phyloP scores from a whole-genome alignment of 805 yeast species.

The Hagleromyces aurorensis region DNA sequence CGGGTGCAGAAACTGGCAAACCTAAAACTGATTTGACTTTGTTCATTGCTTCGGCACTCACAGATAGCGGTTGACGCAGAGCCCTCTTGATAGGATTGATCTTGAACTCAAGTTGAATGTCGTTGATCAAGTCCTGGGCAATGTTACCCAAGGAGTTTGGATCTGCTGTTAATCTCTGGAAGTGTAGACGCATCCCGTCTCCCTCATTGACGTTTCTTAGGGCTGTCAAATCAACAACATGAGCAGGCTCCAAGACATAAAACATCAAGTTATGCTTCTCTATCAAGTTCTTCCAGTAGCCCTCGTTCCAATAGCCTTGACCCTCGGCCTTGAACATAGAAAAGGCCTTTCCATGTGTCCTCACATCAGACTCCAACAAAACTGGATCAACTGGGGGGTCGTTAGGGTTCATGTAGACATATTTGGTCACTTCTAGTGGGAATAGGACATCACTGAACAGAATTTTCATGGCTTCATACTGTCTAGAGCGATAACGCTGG shows the following conservation, averaged over 20 bases:
- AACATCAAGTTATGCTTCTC: conserved; percentile 43
- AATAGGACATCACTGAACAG: conserved; percentile 80
- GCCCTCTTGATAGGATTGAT: too few relatives aligned
- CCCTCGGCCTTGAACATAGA: conserved; percentile 77
- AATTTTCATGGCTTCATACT: conserved; percentile 84
- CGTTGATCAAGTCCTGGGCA: conserved; percentile 93
- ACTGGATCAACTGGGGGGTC: conserved; percentile 72
- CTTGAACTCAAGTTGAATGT: conserved; percentile 60
- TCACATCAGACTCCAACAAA: conserved; percentile 51
- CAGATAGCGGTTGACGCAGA: too few relatives aligned
- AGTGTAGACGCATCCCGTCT: conserved; percentile 72
- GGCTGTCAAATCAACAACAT: conserved; percentile 63
- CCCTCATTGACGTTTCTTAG: conserved; percentile 69
- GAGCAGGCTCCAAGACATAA: conserved; percentile 80
- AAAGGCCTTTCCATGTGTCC: conserved; percentile 31
- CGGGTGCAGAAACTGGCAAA: too few relatives aligned
- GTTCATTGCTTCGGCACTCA: too few relatives aligned
- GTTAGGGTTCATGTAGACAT: conserved; percentile 68
- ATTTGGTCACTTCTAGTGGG: conserved; percentile 66
- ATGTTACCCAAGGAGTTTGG: conserved; percentile 71
- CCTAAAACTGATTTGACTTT: too few relatives aligned
- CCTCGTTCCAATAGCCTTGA: conserved; percentile 78
- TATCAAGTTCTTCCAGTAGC: conserved; percentile 73
- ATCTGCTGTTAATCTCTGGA: conserved; percentile 74
- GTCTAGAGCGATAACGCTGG: conserved; percentile 71